These are phyloP conservation scores for Xylaria sp. DNA, from an alignment of 2,329 filamentous ascomycete species.

Conservation along the genomic window DNA sequence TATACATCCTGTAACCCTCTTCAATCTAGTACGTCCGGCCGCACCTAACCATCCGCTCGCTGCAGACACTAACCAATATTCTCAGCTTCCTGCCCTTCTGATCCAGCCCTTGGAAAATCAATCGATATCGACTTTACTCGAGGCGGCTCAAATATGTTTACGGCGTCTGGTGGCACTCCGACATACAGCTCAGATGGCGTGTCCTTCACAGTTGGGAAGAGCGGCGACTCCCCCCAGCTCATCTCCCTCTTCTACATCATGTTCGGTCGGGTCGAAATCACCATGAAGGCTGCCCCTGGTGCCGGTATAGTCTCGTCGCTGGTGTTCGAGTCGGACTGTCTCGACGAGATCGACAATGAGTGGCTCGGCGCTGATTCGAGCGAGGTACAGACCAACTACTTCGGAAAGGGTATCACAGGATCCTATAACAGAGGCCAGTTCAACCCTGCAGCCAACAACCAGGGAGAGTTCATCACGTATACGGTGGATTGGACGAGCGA, in stretches of 20 bases:
- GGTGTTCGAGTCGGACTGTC: conserved; percentile 87
- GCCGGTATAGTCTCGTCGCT: conserved; percentile 92
- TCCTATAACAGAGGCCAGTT: conserved; percentile 90
- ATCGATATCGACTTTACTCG: conserved; percentile 85
- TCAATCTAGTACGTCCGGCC: conserved; percentile 43
- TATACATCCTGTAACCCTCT: conserved; percentile 49
- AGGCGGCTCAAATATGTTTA: conserved; percentile 82
- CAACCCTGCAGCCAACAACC: conserved; percentile 75
- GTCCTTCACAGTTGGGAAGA: conserved; percentile 79
- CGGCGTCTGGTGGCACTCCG: conserved; percentile 70
- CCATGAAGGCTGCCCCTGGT: conserved; percentile 86
- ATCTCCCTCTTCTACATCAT: conserved; percentile 97
- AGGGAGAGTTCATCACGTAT: conserved; percentile 84
- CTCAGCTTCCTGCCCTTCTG: conserved; percentile 75
- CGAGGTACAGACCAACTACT: conserved; percentile 96
- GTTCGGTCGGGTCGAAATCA: conserved; percentile 92
- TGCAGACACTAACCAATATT: conserved; percentile 31
- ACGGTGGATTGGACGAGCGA: conserved; percentile 89
- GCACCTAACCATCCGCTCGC: conserved; percentile 1
- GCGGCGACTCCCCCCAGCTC: conserved; percentile 87
- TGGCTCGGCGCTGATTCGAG: conserved; percentile 83
- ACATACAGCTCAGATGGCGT: conserved; percentile 82
- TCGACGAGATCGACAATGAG: conserved; percentile 98
- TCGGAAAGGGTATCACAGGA: conserved; percentile 87
- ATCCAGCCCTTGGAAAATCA: conserved; percentile 85